Evolutionary conservation across 768 basidiomycete genomes (phyloP), one percentile per base, ranked within the genome.

Genomic region (Glaciozyma martinii): DNA sequence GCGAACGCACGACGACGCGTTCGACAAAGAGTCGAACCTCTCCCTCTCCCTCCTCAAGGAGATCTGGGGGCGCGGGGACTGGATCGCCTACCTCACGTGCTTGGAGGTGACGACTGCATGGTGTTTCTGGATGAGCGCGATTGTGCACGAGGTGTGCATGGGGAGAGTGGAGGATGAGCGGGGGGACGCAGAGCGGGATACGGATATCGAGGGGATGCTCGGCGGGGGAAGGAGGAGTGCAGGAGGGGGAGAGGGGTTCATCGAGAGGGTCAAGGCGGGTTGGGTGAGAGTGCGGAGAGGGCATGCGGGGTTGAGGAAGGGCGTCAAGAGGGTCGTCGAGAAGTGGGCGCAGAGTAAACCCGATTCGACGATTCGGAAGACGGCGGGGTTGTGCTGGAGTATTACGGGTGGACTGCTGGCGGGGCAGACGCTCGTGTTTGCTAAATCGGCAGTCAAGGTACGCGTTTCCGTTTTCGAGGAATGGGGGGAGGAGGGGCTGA

Each of bases 341-440:
- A 42, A 46, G 21, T 73, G 70, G 70, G 60, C 50, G 10, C 54
- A 53, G 46, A 23, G 29, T 5, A 49, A 62, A n/a, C 67, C 67
- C 9, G 93, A 98, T 74, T 87, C 83, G 71, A 85, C 85, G 60
- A 80, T 98, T 49, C 86, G 87, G 10, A 95, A 91, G 89, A 85
- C 88, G 32, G 80, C 93, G 53, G 93, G 92, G 19, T 90, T 98
- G 57, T 86, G 86, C 2, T 97, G 93, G 94, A 88, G 90, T 3
- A 91, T 91, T 67, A 85, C 85, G 61, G 92, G 93, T 42, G 93
- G 93, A 18, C 87, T 90, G 43, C 79, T 98, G 46, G 90, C 90
- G 9, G 94, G 93, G 8, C 85, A 86, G 49, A 88, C 85, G 76
- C 80, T 98, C 63, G 90, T 98, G 5, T 93, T 97, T 66, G 86